Conservation (phyloP, 768 basidiomycete species). For the Psilocybe cubensis region DNA sequence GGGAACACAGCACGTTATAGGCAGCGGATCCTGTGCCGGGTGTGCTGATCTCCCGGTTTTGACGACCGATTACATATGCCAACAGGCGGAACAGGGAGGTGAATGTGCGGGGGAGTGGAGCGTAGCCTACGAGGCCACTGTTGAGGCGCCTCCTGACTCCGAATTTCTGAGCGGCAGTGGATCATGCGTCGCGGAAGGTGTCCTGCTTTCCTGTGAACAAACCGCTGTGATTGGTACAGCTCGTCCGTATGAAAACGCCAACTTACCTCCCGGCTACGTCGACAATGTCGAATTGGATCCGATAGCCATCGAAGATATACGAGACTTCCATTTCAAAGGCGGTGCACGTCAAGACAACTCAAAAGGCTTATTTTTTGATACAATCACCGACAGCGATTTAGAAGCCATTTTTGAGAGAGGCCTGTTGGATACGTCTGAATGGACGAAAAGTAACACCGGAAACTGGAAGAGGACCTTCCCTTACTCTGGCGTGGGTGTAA, state of each 20-base stretch:
- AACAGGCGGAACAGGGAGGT: slow-evolving; percentile 1
- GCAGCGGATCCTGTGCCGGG: not conserved
- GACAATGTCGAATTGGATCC: not conserved
- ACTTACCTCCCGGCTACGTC: slow-evolving; percentile 1
- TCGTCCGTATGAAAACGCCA: not conserved
- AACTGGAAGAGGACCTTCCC: slow-evolving; percentile 1
- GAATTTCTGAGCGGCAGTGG: not conserved
- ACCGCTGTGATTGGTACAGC: not conserved
- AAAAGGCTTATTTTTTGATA: slow-evolving; percentile 1
- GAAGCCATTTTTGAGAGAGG: slow-evolving; percentile 5
- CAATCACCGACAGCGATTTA: not conserved
- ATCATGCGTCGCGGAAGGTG: not conserved
- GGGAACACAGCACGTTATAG: not conserved
- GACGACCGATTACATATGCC: slow-evolving; percentile 1
- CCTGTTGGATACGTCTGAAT: not conserved
- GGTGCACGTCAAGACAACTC: not conserved
- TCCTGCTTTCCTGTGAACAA: not conserved
- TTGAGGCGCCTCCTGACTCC: not conserved
- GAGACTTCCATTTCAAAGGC: not conserved
- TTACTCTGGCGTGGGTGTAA: not conserved
- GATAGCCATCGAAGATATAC: not conserved
- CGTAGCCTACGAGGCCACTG: slow-evolving; percentile 1
- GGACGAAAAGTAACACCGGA: not conserved
- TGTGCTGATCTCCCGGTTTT: not conserved
- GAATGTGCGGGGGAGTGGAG: slow-evolving; percentile 7